Conservation (phyloP, 768 basidiomycete species). For the Calocera cornea region DNA sequence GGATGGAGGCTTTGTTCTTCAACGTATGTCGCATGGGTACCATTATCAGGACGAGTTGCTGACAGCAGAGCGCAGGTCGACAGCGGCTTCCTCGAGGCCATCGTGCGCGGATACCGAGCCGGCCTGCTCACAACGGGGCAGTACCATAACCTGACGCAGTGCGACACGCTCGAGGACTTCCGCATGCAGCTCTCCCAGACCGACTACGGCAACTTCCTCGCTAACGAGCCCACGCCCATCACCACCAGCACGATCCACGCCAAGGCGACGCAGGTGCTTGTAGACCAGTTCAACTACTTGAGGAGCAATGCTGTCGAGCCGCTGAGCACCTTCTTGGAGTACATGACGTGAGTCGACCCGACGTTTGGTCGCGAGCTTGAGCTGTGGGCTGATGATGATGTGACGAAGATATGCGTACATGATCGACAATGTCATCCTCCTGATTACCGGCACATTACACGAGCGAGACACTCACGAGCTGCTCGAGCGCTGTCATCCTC, state of each 20-base stretch:
- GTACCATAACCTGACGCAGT: conserved; percentile 89
- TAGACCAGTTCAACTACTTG: conserved; percentile 94
- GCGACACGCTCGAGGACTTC: conserved; percentile 95
- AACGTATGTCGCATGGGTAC: conserved; percentile 41
- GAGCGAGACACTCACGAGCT: conserved; percentile 96
- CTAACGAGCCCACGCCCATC: conserved; percentile 87
- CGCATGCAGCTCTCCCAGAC: conserved; percentile 89
- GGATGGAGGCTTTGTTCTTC: conserved; percentile 81
- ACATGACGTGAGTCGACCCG: conserved; percentile 68
- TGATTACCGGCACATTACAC: conserved; percentile 94
- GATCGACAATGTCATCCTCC: conserved; percentile 97
- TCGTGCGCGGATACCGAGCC: conserved; percentile 84
- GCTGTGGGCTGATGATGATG: no score
- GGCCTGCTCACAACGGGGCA: conserved; percentile 80
- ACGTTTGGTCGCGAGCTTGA: no score
- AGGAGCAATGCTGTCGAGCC: conserved; percentile 84
- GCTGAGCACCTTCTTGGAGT: conserved; percentile 84
- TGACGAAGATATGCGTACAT: conserved; percentile 80
- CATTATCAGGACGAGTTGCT: conserved; percentile 2
- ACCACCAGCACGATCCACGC: conserved; percentile 93
- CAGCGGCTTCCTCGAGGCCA: conserved; percentile 63
- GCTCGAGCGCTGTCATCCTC: conserved; percentile 88
- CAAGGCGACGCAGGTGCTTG: conserved; percentile 86
- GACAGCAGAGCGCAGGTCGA: conserved; percentile 38
- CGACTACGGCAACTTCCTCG: conserved; percentile 96